These are phyloP conservation scores for Fusarium humuli DNA, from an alignment of 2,329 filamentous ascomycete genomes.

Conservation along the genomic window DNA sequence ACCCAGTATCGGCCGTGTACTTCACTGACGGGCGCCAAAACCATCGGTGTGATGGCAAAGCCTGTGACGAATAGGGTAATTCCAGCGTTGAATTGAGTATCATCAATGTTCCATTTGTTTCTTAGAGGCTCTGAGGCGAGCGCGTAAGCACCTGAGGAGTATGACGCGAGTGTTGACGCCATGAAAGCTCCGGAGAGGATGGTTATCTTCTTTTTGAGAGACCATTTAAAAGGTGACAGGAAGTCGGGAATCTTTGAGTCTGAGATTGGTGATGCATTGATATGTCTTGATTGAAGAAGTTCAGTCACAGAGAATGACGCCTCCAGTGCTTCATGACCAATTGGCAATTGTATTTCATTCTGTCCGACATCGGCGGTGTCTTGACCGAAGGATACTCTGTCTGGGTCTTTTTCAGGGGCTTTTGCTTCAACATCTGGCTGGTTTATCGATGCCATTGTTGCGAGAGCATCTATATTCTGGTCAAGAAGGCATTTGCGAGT, in stretches of 20 bases:
- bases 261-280: not conserved
- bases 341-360: not conserved
- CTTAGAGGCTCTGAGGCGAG: slow-evolving; percentile 67
- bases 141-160: slow-evolving; percentile 72
- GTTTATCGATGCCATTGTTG: not conserved
- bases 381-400: not conserved
- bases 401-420: not conserved
- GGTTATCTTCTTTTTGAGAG: slow-evolving; percentile 29
- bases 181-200: slow-evolving; percentile 44
- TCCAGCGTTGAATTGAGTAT: slow-evolving; percentile 67
- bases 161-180: slow-evolving; percentile 71
- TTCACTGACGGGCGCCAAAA: slow-evolving; percentile 75
- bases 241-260: not conserved
- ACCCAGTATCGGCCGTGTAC: slow-evolving; percentile 59
- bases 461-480: rapidly evolving
- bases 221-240: slow-evolving; percentile 24
- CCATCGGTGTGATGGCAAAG: slow-evolving; percentile 75
- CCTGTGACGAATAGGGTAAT: slow-evolving; percentile 73
- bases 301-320: not conserved
- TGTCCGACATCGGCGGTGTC: not conserved
- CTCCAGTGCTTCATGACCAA: slow-evolving; percentile 13
- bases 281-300: not conserved
- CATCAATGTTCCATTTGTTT: slow-evolving; percentile 66
- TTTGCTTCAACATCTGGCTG: not conserved
- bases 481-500: rapidly evolving